Evolutionary conservation across 805 yeast genomes (phyloP), one percentile per base, ranked within the genome.

Genomic region (Myxozyma lipomycoides): DNA sequence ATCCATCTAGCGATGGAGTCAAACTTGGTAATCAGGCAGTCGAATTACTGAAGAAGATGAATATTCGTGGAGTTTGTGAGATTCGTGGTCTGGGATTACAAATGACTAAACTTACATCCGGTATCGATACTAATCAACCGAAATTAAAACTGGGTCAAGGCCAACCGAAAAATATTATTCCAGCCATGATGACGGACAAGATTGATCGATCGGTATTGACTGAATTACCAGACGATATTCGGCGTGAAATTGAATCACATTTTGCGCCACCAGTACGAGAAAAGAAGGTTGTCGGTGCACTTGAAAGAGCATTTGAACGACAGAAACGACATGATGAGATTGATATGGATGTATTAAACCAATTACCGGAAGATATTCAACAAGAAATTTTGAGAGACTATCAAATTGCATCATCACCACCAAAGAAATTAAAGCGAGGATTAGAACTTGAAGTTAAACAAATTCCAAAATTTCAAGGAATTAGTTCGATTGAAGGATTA

Each of bases 61-160:
- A 76, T 28, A 75, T 85, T 43, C 82, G 83, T 0, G 83, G 86
- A 0, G 62, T 64, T 12, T n/a, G n/a, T n/a, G 95, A 87, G 34
- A 66, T 90, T 7, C 70, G 97, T 43, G 97, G 97, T 0, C 68
- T 91, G 2, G 83, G 95, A 0, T 71, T 91, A 1, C 84, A 82
- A 24, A 73, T 88, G 68, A 74, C 76, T 5, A 79, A 79, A 57
- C 70, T 90, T 32, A 23, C 19, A 4, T 4, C 6, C 19, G 9
- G 4, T 42, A 18, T 4, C 18, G 35, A 23, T 12, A 9, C 38
- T 21, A 18, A 19, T 6, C 21, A 19, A 7, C 6, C 23, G 6
- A 37, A 12, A n/a, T 5, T 19, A 5, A 22, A 23, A 5, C 10
- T 28, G 40, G 18, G 4, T 22, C 6, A 17, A 1, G 12, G 15